phyloP scores from a whole-genome alignment of 1,284 basidiomycete genomes.

The Cryptococcus jaspeensis region DNA sequence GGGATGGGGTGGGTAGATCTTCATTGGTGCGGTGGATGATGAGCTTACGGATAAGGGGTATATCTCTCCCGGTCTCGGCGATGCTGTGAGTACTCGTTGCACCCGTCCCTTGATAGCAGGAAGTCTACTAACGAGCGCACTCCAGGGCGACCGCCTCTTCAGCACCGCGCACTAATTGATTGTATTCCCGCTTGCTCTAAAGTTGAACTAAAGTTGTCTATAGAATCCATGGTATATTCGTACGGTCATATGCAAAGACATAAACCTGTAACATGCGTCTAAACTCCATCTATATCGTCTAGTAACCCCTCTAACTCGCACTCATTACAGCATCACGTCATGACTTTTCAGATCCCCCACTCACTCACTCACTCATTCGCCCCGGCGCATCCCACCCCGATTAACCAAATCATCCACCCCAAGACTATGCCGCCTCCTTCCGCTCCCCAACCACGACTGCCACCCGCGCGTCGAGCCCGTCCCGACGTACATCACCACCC shows the following conservation, averaged over 20 bases:
- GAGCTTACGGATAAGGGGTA: conserved; percentile 69
- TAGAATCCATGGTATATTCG: neutral
- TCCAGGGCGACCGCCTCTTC: conserved; percentile 1
- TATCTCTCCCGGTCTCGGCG: conserved; percentile 82
- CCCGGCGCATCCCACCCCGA: neutral
- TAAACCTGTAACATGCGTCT: neutral
- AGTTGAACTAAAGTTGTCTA: neutral
- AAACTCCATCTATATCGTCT: neutral
- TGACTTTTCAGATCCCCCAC: neutral
- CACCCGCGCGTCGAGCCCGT: conserved; percentile 42
- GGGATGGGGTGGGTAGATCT: conserved; percentile 59
- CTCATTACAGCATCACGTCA: too few species aligned
- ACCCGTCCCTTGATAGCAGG: too few species aligned
- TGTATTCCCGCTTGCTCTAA: neutral
- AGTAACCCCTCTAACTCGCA: too few species aligned
- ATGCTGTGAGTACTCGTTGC: conserved; percentile 61
- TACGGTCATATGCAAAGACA: neutral
- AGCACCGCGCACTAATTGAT: neutral
- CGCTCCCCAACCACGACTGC: conserved; percentile 30
- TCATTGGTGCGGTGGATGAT: conserved; percentile 76
- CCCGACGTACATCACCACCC: conserved; percentile 66
- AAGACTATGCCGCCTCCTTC: conserved; percentile 29
- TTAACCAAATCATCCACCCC: conserved; percentile 21
- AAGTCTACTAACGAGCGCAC: neutral
- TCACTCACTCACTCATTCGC: neutral